Percentiles rank a stretch among this genome's conserved stretches.
Evolutionary conservation across 1,139 yeast genomes (phyloP).

Genomic region (Yamadazyma atlantica): DNA sequence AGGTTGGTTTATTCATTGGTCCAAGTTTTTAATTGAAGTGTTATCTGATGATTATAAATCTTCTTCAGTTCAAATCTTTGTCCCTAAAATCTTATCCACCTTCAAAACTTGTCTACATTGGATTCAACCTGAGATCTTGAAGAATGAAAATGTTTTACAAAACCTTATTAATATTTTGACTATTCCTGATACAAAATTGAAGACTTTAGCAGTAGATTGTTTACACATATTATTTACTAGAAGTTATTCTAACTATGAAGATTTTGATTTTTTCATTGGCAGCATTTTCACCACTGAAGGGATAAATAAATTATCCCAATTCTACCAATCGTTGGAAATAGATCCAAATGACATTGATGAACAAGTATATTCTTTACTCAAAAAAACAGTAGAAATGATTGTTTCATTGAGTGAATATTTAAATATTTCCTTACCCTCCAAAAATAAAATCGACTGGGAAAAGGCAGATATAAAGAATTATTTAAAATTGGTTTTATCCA

Average conservation of each 20-base stretch:
- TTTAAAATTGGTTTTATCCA: constrained; percentile 69
- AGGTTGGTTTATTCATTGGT: constrained; percentile 91
- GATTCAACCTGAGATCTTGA: constrained; percentile 78
- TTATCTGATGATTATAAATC: constrained; percentile 34
- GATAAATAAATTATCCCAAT: constrained; percentile 60
- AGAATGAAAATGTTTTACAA: constrained; percentile 63
- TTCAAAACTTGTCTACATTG: constrained; percentile 89
- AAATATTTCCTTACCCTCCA: constrained; percentile 40
- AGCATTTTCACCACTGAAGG: constrained; percentile 75
- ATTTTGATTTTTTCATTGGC: constrained; percentile 78
- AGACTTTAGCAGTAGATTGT: constrained; percentile 87
- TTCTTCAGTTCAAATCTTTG: constrained; percentile 46
- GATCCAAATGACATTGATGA: constrained; percentile 83
- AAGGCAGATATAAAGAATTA: constrained; percentile 62
- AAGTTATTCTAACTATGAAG: constrained; percentile 65
- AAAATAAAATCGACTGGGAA: constrained; percentile 44
- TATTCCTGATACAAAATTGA: constrained; percentile 62
- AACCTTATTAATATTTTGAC: constrained; percentile 63
- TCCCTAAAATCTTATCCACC: constrained; percentile 72
- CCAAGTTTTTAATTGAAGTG: constrained; percentile 58
- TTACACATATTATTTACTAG: constrained; percentile 86
- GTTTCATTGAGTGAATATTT: constrained; percentile 84
- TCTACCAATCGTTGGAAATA: constrained; percentile 60
- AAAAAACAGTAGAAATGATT: constrained; percentile 90
- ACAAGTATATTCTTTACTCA: constrained; percentile 70